Conservation (phyloP, 305 asterid genomes). For the Ajuga reptans region DNA sequence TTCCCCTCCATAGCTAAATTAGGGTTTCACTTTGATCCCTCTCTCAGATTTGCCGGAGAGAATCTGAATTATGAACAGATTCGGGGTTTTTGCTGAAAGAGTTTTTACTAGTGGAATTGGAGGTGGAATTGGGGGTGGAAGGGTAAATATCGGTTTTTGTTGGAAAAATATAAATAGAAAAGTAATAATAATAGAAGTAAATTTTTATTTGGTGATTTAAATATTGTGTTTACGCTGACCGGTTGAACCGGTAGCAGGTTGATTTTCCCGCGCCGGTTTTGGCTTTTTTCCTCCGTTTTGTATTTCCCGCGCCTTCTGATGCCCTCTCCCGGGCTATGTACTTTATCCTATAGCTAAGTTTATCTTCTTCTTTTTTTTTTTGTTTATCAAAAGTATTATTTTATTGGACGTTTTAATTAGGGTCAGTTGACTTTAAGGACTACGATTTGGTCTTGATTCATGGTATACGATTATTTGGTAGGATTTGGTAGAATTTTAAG, state of each 20-base stretch:
- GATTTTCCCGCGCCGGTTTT: conserved; percentile 35
- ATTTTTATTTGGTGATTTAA: not conserved
- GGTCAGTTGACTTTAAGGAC: too few relatives aligned
- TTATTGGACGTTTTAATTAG: too few relatives aligned
- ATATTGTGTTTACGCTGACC: conserved; percentile 21
- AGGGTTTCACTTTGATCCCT: conserved; percentile 29
- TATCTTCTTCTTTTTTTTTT: too few relatives aligned
- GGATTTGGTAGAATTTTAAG: too few relatives aligned
- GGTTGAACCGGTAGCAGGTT: conserved; percentile 35
- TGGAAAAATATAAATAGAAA: not conserved
- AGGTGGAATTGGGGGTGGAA: not conserved
- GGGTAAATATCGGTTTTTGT: conserved; percentile 13
- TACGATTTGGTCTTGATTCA: too few relatives aligned
- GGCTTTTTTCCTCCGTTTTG: conserved; percentile 7
- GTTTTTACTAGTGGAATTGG: not conserved
- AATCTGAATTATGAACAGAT: conserved; percentile 10
- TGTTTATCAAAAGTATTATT: too few relatives aligned
- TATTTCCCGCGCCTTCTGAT: conserved; percentile 36
- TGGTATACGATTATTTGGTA: too few relatives aligned
- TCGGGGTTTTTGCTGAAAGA: conserved; percentile 18
- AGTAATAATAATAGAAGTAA: not conserved
- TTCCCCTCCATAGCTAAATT: conserved; percentile 40
- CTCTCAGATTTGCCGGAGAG: not conserved
- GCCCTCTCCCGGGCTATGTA: not conserved
- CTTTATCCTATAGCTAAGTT: too few relatives aligned